Conservation (phyloP, 2,329 filamentous ascomycete genomes). For the Calonectria pauciramosa region DNA sequence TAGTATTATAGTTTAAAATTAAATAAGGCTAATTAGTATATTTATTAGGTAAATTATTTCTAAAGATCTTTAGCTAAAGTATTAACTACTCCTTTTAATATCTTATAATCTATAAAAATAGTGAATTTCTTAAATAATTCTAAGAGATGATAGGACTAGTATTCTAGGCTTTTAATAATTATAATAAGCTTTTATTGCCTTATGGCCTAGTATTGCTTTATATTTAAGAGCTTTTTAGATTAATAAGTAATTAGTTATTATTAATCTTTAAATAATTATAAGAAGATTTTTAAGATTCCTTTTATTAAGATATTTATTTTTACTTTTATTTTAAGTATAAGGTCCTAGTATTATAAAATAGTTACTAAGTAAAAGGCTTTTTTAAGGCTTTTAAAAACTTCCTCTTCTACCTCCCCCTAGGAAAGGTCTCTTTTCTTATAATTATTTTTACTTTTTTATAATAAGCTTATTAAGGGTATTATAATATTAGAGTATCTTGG, state of each 20-base stretch:
- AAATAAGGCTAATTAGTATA: not conserved
- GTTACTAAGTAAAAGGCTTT: slow-evolving; percentile 13
- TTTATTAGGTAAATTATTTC: not conserved
- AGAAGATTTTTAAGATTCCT: not conserved
- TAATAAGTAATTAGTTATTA: not conserved
- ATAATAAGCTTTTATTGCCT: not conserved
- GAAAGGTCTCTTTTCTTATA: not conserved
- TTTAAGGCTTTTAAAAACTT: slow-evolving; percentile 1
- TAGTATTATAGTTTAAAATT: not conserved
- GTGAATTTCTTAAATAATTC: not conserved
- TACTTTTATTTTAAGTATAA: not conserved
- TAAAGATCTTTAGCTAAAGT: not conserved
- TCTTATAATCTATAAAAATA: slow-evolving; percentile 3
- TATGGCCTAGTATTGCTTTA: not conserved
- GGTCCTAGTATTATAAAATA: slow-evolving; percentile 11
- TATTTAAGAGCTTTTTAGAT: not conserved
- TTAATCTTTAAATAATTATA: not conserved
- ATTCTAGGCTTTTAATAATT: slow-evolving; percentile 4
- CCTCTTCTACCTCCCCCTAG: not conserved
- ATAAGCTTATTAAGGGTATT: not conserved
- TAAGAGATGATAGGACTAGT: not conserved
- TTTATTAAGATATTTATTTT: not conserved
- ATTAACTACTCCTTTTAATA: slow-evolving; percentile 1
- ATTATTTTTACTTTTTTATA: slow-evolving; percentile 4
- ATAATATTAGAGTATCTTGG: slow-evolving; percentile 1